Evolutionary conservation across 2,329 filamentous ascomycete species (phyloP).

Genomic region (Neopestalotiopsis sp.): DNA sequence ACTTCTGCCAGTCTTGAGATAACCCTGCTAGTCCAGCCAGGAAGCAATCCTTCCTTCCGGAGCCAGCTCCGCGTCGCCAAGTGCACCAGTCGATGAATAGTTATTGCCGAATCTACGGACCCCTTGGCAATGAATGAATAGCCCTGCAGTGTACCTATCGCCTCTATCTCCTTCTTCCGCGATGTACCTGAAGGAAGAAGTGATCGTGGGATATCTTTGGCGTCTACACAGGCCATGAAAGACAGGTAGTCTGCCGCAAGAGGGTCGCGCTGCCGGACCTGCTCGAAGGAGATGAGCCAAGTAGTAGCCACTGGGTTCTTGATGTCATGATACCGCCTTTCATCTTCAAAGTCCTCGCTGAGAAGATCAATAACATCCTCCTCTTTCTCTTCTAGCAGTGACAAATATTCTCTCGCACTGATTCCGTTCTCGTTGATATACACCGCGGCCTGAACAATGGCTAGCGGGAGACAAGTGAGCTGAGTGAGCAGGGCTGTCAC

Average conservation of each 20-base stretch:
- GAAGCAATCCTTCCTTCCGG: constrained; percentile 17
- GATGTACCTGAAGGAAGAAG: constrained; percentile 29
- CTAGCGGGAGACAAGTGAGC: constrained; percentile 17
- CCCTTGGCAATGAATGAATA: constrained; percentile 35
- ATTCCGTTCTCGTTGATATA: neutral
- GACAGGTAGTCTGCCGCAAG: constrained; percentile 40
- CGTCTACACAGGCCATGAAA: constrained; percentile 42
- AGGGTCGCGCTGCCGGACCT: constrained; percentile 32
- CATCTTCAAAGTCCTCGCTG: constrained; percentile 7
- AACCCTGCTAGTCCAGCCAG: neutral
- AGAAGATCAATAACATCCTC: neutral
- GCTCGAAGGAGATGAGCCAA: constrained; percentile 44
- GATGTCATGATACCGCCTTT: neutral
- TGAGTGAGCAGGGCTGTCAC: neutral
- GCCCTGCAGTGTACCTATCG: constrained; percentile 33
- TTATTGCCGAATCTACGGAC: constrained; percentile 28
- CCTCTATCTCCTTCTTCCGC: constrained; percentile 26
- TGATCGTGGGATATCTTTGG: constrained; percentile 39
- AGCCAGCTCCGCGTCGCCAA: constrained; percentile 34
- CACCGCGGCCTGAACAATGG: constrained; percentile 13
- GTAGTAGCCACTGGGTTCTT: constrained; percentile 41
- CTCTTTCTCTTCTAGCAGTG: neutral
- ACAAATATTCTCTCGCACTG: neutral
- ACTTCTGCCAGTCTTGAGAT: neutral
- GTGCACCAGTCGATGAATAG: constrained; percentile 40